A percentile compares a stretch with the other conserved stretches of the same genome.
Evolutionary conservation across 441 rosid species (phyloP).

Genomic region (Eugenia klotzschiana): DNA sequence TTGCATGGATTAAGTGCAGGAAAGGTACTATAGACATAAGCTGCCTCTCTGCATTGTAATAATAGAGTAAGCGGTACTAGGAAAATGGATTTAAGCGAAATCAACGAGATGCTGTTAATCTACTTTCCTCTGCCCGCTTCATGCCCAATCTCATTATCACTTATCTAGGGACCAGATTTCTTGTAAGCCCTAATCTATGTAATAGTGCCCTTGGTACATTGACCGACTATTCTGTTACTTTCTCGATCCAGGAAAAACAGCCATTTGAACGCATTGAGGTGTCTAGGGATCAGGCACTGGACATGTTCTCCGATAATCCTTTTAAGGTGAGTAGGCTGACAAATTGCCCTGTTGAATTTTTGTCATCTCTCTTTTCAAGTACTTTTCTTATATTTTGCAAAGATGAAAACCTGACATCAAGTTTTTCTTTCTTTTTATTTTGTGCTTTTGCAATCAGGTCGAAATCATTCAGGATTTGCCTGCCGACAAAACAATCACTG

Average conservation of each 20-base stretch:
- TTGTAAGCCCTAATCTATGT: not conserved
- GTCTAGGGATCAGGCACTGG: conserved; percentile 76
- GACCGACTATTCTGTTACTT: not conserved
- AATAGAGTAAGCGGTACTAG: not conserved
- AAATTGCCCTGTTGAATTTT: not conserved
- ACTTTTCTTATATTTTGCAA: not conserved
- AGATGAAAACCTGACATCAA: not conserved
- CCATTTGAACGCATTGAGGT: conserved; percentile 98
- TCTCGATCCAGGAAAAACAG: conserved; percentile 54
- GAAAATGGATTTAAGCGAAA: not conserved
- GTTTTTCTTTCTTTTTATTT: not conserved
- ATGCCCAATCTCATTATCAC: not conserved
- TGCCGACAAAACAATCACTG: conserved; percentile 79
- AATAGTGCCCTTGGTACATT: not conserved
- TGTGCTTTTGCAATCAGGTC: conserved; percentile 29
- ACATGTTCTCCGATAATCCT: conserved; percentile 73
- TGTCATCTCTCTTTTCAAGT: not conserved
- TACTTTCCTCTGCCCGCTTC: not conserved
- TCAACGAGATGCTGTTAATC: not conserved
- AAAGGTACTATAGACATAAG: not conserved
- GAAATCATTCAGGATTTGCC: conserved; percentile 86
- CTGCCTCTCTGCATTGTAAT: not conserved
- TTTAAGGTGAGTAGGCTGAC: conserved; percentile 53
- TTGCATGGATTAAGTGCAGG: not conserved
- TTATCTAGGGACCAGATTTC: not conserved